phyloP scores from a whole-genome alignment of 208 protist genomes.

The Leishmania aethiopica region DNA sequence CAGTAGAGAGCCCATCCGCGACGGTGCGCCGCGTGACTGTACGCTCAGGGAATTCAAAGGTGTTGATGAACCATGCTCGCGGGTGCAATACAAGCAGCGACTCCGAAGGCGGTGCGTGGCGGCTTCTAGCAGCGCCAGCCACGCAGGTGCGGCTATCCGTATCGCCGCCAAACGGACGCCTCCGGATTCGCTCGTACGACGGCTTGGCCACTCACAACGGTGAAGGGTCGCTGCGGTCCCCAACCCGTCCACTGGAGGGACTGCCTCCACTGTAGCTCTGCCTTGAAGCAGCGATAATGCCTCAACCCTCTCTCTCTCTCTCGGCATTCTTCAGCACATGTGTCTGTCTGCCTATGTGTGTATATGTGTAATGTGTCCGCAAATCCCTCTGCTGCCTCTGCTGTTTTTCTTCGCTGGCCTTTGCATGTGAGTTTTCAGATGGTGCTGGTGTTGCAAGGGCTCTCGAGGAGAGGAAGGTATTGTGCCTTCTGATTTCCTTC shows the following conservation, averaged over 20 bases:
- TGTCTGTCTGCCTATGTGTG: neutral
- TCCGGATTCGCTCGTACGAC: neutral
- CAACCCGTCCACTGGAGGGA: conserved; percentile 5
- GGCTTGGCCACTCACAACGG: neutral
- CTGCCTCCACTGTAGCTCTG: conserved; percentile 21
- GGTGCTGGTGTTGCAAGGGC: neutral
- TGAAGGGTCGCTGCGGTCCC: neutral
- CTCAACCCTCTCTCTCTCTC: conserved; percentile 1
- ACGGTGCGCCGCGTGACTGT: conserved; percentile 28
- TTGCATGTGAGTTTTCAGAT: neutral
- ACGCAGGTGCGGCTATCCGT: neutral
- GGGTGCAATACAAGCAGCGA: neutral
- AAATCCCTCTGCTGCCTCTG: neutral
- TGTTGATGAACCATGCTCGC: neutral
- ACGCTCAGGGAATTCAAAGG: conserved; percentile 10
- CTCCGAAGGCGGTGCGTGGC: conserved; percentile 2
- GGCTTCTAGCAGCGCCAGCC: conserved; percentile 2
- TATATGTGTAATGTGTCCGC: neutral
- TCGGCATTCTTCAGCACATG: neutral
- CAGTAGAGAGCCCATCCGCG: conserved; percentile 21
- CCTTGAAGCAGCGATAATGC: neutral
- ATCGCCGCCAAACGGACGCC: conserved; percentile 3
- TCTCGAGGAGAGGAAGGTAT: neutral
- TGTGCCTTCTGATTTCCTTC: neutral
- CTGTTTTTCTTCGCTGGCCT: neutral